Evolutionary conservation across 2,329 filamentous ascomycete genomes (phyloP).

Genomic region (Dactylonectria macrodidyma): DNA sequence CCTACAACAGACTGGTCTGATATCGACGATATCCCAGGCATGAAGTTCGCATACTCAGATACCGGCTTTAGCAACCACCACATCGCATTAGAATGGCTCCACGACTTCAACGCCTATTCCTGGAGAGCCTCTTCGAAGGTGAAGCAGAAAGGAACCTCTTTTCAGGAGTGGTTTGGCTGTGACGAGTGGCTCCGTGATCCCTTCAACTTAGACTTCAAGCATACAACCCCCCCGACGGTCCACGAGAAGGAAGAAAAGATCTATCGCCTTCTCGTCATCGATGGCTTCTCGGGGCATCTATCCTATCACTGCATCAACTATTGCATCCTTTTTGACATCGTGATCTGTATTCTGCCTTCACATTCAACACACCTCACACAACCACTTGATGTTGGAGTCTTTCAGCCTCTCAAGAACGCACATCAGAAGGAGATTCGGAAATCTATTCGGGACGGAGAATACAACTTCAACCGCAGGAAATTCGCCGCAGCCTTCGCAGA

Average conservation of each 20-base stretch:
- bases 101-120: too few relatives aligned
- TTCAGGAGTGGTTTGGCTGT: constrained; percentile 14
- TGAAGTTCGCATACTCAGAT: too few relatives aligned
- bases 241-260: neutral
- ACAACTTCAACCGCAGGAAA: neutral
- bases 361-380: too few relatives aligned
- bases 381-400: too few relatives aligned
- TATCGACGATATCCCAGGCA: too few relatives aligned
- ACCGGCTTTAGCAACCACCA: too few relatives aligned
- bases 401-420: too few relatives aligned
- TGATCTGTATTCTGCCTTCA: neutral
- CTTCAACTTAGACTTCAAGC: neutral
- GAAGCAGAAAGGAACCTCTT: neutral
- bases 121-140: neutral
- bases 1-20: too few relatives aligned
- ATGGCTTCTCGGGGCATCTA: neutral
- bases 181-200: constrained; percentile 11
- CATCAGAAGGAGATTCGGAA: neutral
- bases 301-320: neutral
- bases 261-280: neutral
- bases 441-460: constrained; percentile 2
- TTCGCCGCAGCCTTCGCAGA: neutral
- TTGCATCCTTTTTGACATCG: neutral
- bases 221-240: neutral
- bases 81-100: too few relatives aligned